Conservation (phyloP, 2,329 filamentous ascomycete genomes). For the Zymoseptoria brevis region DNA sequence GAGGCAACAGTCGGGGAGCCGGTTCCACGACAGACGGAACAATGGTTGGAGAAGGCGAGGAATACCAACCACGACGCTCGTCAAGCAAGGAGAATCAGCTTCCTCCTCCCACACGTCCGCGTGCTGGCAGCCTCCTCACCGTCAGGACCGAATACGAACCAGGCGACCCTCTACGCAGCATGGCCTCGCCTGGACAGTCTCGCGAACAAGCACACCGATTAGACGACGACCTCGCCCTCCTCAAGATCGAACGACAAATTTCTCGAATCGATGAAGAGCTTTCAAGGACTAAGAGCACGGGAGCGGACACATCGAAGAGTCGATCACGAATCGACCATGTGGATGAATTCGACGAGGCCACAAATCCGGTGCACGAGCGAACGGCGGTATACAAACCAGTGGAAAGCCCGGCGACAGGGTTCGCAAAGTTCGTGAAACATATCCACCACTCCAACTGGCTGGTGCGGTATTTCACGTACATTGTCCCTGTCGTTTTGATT, state of each 20-base stretch:
- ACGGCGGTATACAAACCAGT: conserved; percentile 57
- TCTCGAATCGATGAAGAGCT: conserved; percentile 35
- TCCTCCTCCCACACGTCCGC: conserved; percentile 10
- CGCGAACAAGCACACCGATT: conserved; percentile 54
- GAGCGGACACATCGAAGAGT: conserved; percentile 45
- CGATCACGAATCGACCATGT: conserved; percentile 46
- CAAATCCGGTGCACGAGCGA: conserved; percentile 61
- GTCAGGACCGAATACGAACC: conserved; percentile 38
- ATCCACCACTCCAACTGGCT: conserved; percentile 58
- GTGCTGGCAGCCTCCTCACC: conserved; percentile 37
- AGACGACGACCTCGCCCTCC: conserved; percentile 58
- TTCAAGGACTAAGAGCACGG: conserved; percentile 24
- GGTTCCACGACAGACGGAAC: conserved; percentile 31
- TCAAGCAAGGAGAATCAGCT: conserved; percentile 9
- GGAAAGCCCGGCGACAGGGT: conserved; percentile 51
- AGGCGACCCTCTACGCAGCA: conserved; percentile 22
- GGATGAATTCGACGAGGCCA: conserved; percentile 60
- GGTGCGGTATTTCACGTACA: conserved; percentile 64
- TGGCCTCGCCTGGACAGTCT: conserved; percentile 46
- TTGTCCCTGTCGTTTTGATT: conserved; percentile 55
- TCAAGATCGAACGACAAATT: conserved; percentile 56
- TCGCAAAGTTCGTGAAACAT: conserved; percentile 58
- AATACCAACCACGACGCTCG: conserved; percentile 4
- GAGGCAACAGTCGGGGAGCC: conserved; percentile 10
- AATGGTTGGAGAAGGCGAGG: conserved; percentile 26